Evolutionary conservation across 2,329 filamentous ascomycete genomes (phyloP), one percentile per base, ranked within the genome.

Genomic region (Xylaria sp.): DNA sequence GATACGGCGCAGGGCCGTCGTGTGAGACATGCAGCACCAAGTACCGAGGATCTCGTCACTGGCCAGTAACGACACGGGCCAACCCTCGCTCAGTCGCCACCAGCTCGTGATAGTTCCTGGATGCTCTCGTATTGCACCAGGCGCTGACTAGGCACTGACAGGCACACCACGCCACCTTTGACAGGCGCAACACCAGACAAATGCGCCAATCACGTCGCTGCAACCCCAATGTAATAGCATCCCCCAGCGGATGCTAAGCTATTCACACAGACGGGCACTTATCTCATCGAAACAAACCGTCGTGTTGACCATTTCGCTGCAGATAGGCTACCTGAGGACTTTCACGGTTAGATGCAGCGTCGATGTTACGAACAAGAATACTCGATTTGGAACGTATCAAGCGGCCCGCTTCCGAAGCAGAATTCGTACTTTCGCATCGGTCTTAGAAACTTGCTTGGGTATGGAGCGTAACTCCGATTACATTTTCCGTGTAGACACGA

Each of bases 121-220:
- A 37, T 38, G 29, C n/a, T 47, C 60, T 62, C 60, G 60, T 62
- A 59, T 62, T 43, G 58, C 48, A 8, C 46, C 49, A 47, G 37
- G 41, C 37, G n/a, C n/a, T n/a, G n/a, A n/a, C n/a, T n/a, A n/a
- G n/a, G n/a, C n/a, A n/a, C n/a, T n/a, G n/a, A n/a, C n/a, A n/a
- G n/a, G n/a, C n/a, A n/a, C n/a, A 54, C 37, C 60, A 59, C 44
- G 55, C 44, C 55, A 55, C 33, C 8, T 35, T 48, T 55, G 51
- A 59, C 31, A 19, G 37, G 11, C 52, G 44, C 38, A 29, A 41
- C 60, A 51, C 52, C 10, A 41, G 10, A 40, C 31, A 25, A 17
- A 27, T 51, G 47, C 33, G 33, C 21, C 47, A 49, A 49, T 33
- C 46, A 35, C 29, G 11, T 49, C 29, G 17, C 29, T 10, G 17